Base-by-base conservation (phyloP, 2,329 filamentous ascomycete genomes). In the Sporothrix dimorphospora region DNA sequence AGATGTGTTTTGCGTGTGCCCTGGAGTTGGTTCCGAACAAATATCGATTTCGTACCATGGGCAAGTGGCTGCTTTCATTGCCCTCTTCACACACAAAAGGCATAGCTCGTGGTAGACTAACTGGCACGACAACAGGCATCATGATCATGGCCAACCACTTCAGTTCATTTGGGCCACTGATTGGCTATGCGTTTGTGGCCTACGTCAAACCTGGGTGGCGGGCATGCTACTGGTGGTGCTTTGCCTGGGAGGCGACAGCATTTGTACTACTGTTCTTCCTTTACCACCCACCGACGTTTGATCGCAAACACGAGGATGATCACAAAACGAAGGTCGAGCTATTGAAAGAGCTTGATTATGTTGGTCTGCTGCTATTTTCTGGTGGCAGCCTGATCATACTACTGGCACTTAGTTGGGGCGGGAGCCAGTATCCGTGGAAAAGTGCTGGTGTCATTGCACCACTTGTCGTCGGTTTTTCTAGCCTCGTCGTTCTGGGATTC, bases 321-420 rank as follows among this genome's bases (percentile, higher is more conserved):
- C 74, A 76, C 21, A 76, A 78, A 74, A 76, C 77, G 4, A 74
- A 74, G 38, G 72, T 73, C 71, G 74, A 76, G 73, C 74, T 77
- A 7, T 72, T 78, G 24, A 72, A 72, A 51, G 51, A 94, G 71
- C 74, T 78, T 16, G 77, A 78, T 71, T 78, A 74, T 67, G 73
- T 78, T 27, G 77, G 77, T 14, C 69, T 78, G 3, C 71, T 77
- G 7, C 75, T 79, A n/a, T 79, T 80, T 66, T 72, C 76, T 0
- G 71, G 75, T 7, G 78, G 76, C 51, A 74, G 76, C 30, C 75
- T 75, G 0, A 71, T 79, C 5, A 75, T 80, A 63, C 75, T 80
- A 3, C 49, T 80, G 21, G 79, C 77, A 38, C 71, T 80, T 45
- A 79, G 77, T 73, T 78, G 76, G 68, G 78, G 78, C 21, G 78